Evolutionary conservation across 345 rosid genomes (phyloP).

Genomic region (Lagerstroemia speciosa): DNA sequence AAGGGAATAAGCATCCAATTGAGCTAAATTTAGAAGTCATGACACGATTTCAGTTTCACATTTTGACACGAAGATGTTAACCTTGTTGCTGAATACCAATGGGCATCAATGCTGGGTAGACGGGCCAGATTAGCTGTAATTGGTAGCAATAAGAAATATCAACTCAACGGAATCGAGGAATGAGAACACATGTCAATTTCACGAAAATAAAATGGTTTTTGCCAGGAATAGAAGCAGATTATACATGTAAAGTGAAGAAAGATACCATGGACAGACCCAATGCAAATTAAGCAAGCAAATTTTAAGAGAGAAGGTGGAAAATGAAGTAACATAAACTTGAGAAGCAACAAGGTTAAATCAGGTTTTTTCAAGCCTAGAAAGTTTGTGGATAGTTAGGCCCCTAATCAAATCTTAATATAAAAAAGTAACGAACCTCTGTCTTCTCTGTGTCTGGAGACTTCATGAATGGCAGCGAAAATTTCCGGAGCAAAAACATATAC

Average conservation of each 20-base stretch:
- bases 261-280: not conserved
- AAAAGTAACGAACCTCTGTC: conserved; percentile 43
- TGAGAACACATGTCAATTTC: not conserved
- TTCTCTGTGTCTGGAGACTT: conserved; percentile 36
- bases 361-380: not conserved
- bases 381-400: not conserved
- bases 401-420: not conserved
- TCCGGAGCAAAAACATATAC: conserved; percentile 64
- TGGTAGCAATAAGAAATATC: not conserved
- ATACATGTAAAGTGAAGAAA: not conserved
- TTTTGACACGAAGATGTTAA: not conserved
- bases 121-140: conserved; percentile 27
- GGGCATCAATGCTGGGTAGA: conserved; percentile 28
- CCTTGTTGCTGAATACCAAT: conserved; percentile 23
- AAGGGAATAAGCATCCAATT: conserved; percentile 3
- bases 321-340: not conserved
- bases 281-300: not conserved
- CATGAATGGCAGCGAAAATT: conserved; percentile 57
- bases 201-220: not conserved
- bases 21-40: not conserved
- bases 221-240: not conserved
- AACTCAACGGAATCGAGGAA: not conserved
- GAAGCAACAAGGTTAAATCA: not conserved
- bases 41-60: not conserved
- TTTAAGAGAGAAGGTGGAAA: no score